Conservation (phyloP, 805 yeast genomes). For the Ogataea neopini region DNA sequence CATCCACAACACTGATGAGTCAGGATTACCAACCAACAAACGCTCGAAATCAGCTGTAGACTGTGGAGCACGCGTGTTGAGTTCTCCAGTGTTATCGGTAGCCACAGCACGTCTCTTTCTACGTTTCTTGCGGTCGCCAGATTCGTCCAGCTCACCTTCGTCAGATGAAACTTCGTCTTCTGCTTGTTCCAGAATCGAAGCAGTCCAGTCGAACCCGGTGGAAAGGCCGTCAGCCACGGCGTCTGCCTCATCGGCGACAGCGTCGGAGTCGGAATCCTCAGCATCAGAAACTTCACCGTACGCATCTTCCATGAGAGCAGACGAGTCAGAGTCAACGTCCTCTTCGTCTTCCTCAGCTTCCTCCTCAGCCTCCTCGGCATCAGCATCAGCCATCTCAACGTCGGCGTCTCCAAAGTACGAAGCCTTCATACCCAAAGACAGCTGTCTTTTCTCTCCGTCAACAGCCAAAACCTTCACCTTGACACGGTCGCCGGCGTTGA, state of each 20-base stretch:
- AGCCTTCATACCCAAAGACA: slow-evolving; percentile 93
- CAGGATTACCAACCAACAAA: slow-evolving; percentile 85
- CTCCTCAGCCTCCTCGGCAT: slow-evolving; percentile 17
- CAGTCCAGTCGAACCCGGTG: slow-evolving; percentile 96
- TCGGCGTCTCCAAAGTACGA: slow-evolving; percentile 64
- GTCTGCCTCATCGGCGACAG: slow-evolving; percentile 20
- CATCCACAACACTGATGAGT: slow-evolving; percentile 95
- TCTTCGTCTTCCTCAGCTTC: slow-evolving; percentile 6
- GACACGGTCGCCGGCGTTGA: slow-evolving; percentile 88
- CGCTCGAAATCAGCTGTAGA: slow-evolving; percentile 92
- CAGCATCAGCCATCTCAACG: slow-evolving; percentile 19
- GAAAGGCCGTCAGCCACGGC: slow-evolving; percentile 58
- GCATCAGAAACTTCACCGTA: slow-evolving; percentile 18
- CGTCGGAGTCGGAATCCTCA: slow-evolving; percentile 21
- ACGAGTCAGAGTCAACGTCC: slow-evolving; percentile 11
- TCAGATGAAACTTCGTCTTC: slow-evolving; percentile 54
- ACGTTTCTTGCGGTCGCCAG: slow-evolving; percentile 41
- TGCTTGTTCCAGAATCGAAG: slow-evolving; percentile 81
- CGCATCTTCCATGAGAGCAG: slow-evolving; percentile 38
- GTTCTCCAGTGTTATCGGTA: slow-evolving; percentile 83
- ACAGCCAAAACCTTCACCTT: slow-evolving; percentile 75
- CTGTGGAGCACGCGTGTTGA: slow-evolving; percentile 85
- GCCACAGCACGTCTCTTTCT: slow-evolving; percentile 44
- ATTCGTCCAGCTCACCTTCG: slow-evolving; percentile 51
- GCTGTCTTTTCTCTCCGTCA: slow-evolving; percentile 64